A percentile compares a stretch with the other conserved stretches of the same genome.
Evolutionary conservation across 192 early-diverging fungal species (phyloP).

Genomic region (Coemansia sp.): DNA sequence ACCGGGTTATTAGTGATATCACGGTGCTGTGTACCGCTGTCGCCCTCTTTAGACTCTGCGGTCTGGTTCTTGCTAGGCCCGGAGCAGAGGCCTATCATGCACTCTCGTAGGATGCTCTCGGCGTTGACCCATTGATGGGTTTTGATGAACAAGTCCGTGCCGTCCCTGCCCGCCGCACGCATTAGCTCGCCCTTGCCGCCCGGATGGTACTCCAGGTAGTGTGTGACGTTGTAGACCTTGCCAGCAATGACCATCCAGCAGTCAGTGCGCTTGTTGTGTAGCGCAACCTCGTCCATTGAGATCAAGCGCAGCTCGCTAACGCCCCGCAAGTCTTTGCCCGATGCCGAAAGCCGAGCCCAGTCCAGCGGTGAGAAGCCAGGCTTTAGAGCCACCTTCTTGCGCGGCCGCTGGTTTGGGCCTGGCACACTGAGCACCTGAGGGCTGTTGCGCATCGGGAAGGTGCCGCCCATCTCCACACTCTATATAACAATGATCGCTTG

Average conservation of each 20-base stretch:
- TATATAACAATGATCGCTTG: not conserved
- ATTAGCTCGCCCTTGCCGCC: constrained; percentile 80
- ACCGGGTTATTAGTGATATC: not conserved
- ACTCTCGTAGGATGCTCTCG: constrained; percentile 82
- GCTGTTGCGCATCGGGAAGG: constrained; percentile 46
- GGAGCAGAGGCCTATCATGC: constrained; percentile 62
- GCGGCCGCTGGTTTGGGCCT: constrained; percentile 10
- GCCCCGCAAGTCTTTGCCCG: constrained; percentile 66
- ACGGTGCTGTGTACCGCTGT: not conserved
- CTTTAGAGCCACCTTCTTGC: constrained; percentile 77
- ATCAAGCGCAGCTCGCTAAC: constrained; percentile 32
- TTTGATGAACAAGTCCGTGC: constrained; percentile 80
- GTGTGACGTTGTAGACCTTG: constrained; percentile 90
- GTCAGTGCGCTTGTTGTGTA: constrained; percentile 76
- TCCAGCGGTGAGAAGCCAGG: constrained; percentile 89
- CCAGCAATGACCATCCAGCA: constrained; percentile 88
- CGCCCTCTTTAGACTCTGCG: not conserved
- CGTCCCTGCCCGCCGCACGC: constrained; percentile 88
- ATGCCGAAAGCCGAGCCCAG: constrained; percentile 83
- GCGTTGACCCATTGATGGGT: constrained; percentile 96
- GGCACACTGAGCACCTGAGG: constrained; percentile 39
- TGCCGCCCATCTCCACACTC: not conserved
- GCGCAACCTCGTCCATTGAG: constrained; percentile 70
- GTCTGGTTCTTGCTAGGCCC: not conserved
- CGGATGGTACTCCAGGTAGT: constrained; percentile 88